Base-by-base conservation (phyloP, 441 rosid genomes). In the Biscutella laevigata region DNA sequence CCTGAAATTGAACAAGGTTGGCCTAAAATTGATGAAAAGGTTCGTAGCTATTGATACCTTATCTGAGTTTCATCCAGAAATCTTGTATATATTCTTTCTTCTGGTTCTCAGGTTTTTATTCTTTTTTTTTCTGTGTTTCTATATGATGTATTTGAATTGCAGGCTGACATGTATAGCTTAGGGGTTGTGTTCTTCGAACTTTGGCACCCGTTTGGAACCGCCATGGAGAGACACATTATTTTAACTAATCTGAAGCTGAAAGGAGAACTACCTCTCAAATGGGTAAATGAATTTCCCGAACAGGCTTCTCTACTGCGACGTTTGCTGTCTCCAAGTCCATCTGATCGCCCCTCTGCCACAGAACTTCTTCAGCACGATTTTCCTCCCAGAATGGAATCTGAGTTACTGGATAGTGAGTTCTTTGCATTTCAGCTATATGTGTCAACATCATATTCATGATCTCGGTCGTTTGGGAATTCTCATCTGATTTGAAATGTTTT, bases 11-110 rank as follows among this genome's bases (percentile, higher is more conserved):
- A 92, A 72, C 98, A 92, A 71, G 78, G 84, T 29, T 88, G 96
- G 98, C 96, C 98, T 49, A 92, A 82, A 78, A 88, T 92, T 59
- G 95, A 92, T 74, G 98, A 92, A 73, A 92, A 86, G 94, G 96
- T 92, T 35, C 29, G 64, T 42, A 10, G 53, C 46, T 58, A 34
- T 64, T 57, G 26, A 40, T 32, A 16, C 44, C 37, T 57, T 29
- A 2, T 26, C 61, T 44, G 53, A 51, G 29, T 56, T 59, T 64
- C 3, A 27, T 47, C 47, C 52, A 55, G 53, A 41, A 44, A 56
- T 49, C 32, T 41, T 46, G 33, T 42, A 28, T 45, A 16, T 27
- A 14, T 38, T 46, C 11, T 41, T 17, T 21, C 52, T 57, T 37
- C 19, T 57, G 34, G 25, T 19, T 32, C 56, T 46, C 47, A 37